Conservation (phyloP, 2,329 filamentous ascomycete species). For the Talaromyces islandicus region DNA sequence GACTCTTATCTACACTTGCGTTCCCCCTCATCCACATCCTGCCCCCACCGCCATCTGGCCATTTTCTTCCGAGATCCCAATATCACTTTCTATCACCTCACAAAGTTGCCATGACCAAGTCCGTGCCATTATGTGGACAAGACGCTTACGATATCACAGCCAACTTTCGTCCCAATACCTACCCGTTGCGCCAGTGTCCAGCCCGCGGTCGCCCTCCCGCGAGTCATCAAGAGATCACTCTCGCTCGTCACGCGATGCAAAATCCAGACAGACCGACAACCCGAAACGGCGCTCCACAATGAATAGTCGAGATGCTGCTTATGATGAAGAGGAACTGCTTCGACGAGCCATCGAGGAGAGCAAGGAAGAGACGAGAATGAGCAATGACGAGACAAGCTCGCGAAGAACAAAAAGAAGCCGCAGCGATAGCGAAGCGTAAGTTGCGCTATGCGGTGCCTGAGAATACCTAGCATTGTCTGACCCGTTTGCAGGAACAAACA, state of each 20-base stretch:
- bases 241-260: slow-evolving; percentile 34
- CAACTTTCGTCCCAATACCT: slow-evolving; percentile 60
- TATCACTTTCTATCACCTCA: neutral
- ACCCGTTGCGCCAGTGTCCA: slow-evolving; percentile 48
- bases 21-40: neutral
- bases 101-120: neutral
- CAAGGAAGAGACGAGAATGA: slow-evolving; percentile 65
- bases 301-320: slow-evolving; percentile 92
- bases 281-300: slow-evolving; percentile 90
- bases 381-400: slow-evolving; percentile 46
- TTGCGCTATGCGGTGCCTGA: slow-evolving; percentile 17
- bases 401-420: slow-evolving; percentile 74
- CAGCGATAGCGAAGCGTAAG: slow-evolving; percentile 92
- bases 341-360: slow-evolving; percentile 90
- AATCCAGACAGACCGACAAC: slow-evolving; percentile 48
- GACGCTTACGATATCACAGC: slow-evolving; percentile 39
- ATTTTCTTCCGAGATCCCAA: neutral
- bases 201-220: slow-evolving; percentile 38
- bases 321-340: slow-evolving; percentile 88
- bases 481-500: slow-evolving; percentile 56
- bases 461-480: neutral
- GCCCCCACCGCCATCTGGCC: slow-evolving; percentile 1
- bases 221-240: slow-evolving; percentile 37
- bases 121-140: slow-evolving; percentile 11
- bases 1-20: neutral